These are phyloP conservation scores for Cucurbita moschata DNA, from an alignment of 306 rosid species.

Conservation along the genomic window DNA sequence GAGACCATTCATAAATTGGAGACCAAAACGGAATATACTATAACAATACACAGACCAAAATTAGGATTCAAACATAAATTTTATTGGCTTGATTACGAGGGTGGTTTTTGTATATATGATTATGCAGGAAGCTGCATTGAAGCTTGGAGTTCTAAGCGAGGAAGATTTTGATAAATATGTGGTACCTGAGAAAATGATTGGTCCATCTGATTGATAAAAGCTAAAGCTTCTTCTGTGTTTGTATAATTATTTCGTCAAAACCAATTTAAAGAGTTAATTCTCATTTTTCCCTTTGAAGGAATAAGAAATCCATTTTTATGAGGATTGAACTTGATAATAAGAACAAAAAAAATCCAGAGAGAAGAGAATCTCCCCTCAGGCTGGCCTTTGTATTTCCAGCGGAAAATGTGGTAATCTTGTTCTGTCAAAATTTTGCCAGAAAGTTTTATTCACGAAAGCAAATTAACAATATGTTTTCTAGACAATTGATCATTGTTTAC, in stretches of 20 bases:
- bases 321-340: conserved; percentile 2
- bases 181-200: conserved; percentile 96
- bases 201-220: conserved; percentile 53
- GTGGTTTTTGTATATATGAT: conserved; percentile 1
- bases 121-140: conserved; percentile 84
- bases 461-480: background rate
- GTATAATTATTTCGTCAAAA: background rate
- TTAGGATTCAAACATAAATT: background rate
- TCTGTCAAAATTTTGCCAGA: background rate
- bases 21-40: background rate
- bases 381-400: background rate
- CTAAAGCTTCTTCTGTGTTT: background rate
- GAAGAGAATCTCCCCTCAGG: background rate
- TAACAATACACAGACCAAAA: background rate
- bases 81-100: conserved; percentile 1
- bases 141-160: conserved; percentile 59
- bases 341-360: background rate
- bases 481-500: background rate
- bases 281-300: background rate
- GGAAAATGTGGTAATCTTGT: background rate
- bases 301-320: background rate
- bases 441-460: background rate
- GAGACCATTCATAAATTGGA: background rate
- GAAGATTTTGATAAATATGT: conserved; percentile 86
- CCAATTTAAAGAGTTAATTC: background rate